These are phyloP conservation scores for Aplosporella prunicola DNA, from an alignment of 2,329 filamentous ascomycete species.

Conservation along the genomic window DNA sequence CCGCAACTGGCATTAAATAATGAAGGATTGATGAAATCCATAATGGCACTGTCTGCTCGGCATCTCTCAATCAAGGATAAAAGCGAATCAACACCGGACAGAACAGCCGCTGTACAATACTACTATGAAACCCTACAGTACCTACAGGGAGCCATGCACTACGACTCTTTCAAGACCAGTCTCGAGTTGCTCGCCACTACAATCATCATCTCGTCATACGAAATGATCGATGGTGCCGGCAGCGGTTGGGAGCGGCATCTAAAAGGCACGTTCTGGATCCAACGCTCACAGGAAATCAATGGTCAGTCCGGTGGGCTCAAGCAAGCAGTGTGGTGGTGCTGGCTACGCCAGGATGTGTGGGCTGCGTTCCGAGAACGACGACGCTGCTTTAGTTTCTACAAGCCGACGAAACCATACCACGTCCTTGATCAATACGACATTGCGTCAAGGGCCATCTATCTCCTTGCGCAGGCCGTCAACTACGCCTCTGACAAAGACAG, in stretches of 20 bases:
- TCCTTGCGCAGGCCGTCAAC: constrained; percentile 49
- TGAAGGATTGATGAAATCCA: constrained; percentile 47
- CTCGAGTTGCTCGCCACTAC: constrained; percentile 51
- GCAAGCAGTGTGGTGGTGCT: constrained; percentile 56
- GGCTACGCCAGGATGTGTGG: constrained; percentile 58
- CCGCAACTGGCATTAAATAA: constrained; percentile 38
- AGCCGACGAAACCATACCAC: constrained; percentile 40
- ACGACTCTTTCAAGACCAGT: constrained; percentile 48
- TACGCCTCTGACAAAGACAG: constrained; percentile 47
- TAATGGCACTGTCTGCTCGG: constrained; percentile 47
- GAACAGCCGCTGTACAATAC: constrained; percentile 37
- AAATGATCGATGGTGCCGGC: constrained; percentile 53
- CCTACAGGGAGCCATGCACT: constrained; percentile 49
- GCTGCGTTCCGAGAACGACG: constrained; percentile 52
- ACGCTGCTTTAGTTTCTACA: constrained; percentile 50
- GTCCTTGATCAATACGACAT: constrained; percentile 46
- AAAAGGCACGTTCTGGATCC: constrained; percentile 57
- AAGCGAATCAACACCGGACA: constrained; percentile 18
- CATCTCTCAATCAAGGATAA: constrained; percentile 37
- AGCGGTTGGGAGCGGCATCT: constrained; percentile 53
- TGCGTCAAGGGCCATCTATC: constrained; percentile 44
- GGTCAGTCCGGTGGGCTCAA: constrained; percentile 49
- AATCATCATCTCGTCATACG: constrained; percentile 52
- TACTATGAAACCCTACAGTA: constrained; percentile 57
- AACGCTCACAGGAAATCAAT: constrained; percentile 52